Evolutionary conservation across 23 red algal species (phyloP), one percentile per base, ranked within the genome.

Genomic region (Gracilaria domingensis): DNA sequence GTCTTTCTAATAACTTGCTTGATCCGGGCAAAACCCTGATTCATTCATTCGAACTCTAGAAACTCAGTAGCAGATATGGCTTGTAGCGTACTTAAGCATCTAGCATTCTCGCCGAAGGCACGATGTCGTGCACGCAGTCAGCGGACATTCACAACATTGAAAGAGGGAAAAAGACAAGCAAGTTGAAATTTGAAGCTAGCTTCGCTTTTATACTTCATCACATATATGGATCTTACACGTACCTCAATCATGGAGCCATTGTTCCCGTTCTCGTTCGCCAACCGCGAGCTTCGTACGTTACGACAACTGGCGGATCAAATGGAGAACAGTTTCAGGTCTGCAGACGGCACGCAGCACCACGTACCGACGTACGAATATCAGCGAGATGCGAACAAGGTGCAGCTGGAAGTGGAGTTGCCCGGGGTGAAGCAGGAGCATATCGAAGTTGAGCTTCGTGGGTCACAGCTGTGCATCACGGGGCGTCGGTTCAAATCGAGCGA

Each of bases 351-450:
- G 2, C 21, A 77, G 12, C n/a, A 77, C 5, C 40, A 26, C 23
- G 42, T 77, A 17, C 72, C 72, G 17, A 77, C 40, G 34, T 77
- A 77, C 72, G 72, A 77, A 51, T 77, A 28, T 35, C 38, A 51
- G 2, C 72, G 72, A 77, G 40, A 50, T 3, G 4, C 50, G 26
- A 42, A 77, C 42, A 50, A 50, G n/a, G 30, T 77, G 4, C 42
- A 28, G 28, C 39, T 77, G 72, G 40, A 77, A 77, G 42, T 77
- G 21, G 72, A 77, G 25, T 35, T 77, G 16, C 72, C 72, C 20
- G 72, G 72, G 17, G 72, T 77, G 21, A 23, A 26, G 29, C 35
- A 51, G 72, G 72, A 77, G 26, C 72, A 77, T 6, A 50, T 77
- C 24, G 42, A 50, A 2, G 23, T 77, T 11, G 72, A 50, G 23